Base-by-base conservation (phyloP, 768 basidiomycete genomes). In the Cubamyces sp. region DNA sequence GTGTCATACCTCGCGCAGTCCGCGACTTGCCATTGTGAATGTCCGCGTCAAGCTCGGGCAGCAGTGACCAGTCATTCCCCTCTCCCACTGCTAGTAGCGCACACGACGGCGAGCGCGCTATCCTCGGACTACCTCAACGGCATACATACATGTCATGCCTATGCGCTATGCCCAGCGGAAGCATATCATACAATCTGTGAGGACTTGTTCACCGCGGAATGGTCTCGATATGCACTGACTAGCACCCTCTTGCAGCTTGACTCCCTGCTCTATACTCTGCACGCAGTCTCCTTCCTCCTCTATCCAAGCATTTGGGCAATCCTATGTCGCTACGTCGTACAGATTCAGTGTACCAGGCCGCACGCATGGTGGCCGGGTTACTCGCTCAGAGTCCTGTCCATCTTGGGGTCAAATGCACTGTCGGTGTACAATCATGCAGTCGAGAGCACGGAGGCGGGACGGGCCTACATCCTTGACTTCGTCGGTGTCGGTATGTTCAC, bases 261-360 rank as follows among this genome's bases (percentile, higher is more conserved):
- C 73, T 74, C 80, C 61, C 75, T 91, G 34, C 78, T 90, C 62
- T 88, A 88, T 76, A 88, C 91, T 71, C 76, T 93, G 64, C 84
- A 89, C 73, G 81, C 85, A 53, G 72, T 92, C 60, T 92, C 90
- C 45, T 92, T 90, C 80, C 84, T 92, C 74, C 79, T 89, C 34
- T 87, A 90, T 3, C 91, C 91, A 8, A 81, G 86, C 34, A 69
- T 91, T 60, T 80, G 81, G 78, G 72, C 81, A 15, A 81, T 82
- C 65, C 52, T 86, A 41, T 80, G 77, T 57, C 82, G 91, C 41
- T 66, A 87, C 50, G 66, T 83, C 42, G 79, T 81, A 42, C 91
- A 92, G 72, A 82, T 85, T 66, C 79, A 89, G 65, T 87, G 86
- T 70, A 78, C 84, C 45, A 84, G 83, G 67, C 87, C 91, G 21